Evolutionary conservation across 1,284 basidiomycete species (phyloP).

Genomic region (Agroathelia rolfsii): DNA sequence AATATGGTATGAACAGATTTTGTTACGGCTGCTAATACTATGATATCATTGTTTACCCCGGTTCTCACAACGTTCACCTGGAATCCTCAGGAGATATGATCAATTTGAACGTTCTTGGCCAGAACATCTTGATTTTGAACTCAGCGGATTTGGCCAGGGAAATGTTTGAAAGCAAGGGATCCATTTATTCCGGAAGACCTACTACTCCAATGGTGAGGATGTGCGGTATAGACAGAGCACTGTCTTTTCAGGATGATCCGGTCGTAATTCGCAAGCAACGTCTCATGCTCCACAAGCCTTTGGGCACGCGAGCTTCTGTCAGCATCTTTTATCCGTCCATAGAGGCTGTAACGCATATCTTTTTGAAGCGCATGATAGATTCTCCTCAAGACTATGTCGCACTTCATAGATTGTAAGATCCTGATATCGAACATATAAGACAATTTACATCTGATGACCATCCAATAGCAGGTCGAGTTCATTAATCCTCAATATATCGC

Average conservation of each 20-base stretch:
- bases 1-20: too few relatives aligned
- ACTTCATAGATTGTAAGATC: constrained; percentile 13
- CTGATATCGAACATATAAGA: too few relatives aligned
- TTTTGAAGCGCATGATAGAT: constrained; percentile 16
- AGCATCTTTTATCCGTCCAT: constrained; percentile 14
- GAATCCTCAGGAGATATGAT: too few relatives aligned
- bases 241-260: constrained; percentile 14
- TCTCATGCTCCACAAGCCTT: constrained; percentile 13
- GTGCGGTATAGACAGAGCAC: constrained; percentile 15
- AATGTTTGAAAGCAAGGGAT: constrained; percentile 18
- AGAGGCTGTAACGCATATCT: constrained; percentile 15
- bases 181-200: constrained; percentile 19
- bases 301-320: constrained; percentile 18
- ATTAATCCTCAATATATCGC: constrained; percentile 21
- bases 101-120: too few relatives aligned
- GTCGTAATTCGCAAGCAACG: constrained; percentile 14
- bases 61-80: too few relatives aligned
- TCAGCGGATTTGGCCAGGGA: constrained; percentile 15
- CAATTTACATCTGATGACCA: background rate
- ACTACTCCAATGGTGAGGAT: constrained; percentile 14
- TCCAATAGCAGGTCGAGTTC: constrained; percentile 19
- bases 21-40: too few relatives aligned
- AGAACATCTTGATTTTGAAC: constrained; percentile 20
- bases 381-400: constrained; percentile 12
- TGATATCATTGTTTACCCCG: too few relatives aligned